Evolutionary conservation across 1,284 basidiomycete genomes (phyloP), one percentile per base, ranked within the genome.

Genomic region (Mycena citricolor): DNA sequence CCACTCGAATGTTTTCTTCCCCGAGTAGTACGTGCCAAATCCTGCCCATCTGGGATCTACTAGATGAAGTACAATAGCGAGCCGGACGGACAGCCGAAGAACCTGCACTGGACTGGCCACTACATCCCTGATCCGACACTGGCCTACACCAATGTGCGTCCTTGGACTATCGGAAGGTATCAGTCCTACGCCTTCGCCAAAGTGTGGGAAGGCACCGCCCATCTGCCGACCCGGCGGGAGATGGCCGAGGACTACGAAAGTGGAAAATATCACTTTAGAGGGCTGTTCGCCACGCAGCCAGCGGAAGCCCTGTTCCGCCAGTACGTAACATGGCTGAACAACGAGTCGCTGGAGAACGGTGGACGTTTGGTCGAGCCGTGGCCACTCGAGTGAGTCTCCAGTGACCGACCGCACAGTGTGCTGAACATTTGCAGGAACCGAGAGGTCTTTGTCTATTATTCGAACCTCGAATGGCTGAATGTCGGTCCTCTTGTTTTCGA

Each of bases 31-130:
- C 42, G 47, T 40, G 4, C 11, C 13, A n/a, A n/a, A n/a, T n/a
- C 13, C 16, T 11, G 8, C 10, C 4, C 5, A 21, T 3, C 17
- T 16, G n/a, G 21, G 23, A 19, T 13, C 11, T 22, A 23, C 21
- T 11, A 19, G 28, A 12, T n/a, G 16, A 19, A 7, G 24, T 23
- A 17, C n/a, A 23, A 6, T 21, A 51, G 49, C n/a, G 40, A 49
- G 11, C 17, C 49, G n/a, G 44, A 47, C 12, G 44, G 47, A 10
- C 37, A 42, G 24, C 47, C 44, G 1, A 23, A 30, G 23, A 26
- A 58, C 36, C 34, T 58, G 14, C 55, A 58, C 29, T 58, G 57
- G 57, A 58, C 57, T 8, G 57, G 57, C 7, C 55, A 54, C 39
- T 57, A 48, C 17, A 58, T 58, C 13, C 55, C 52, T 11, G 57